Percentiles rank a stretch among this genome's conserved stretches.
Evolutionary conservation across 768 basidiomycete genomes (phyloP).

Genomic region (Sistotremastrum niveocremeum): DNA sequence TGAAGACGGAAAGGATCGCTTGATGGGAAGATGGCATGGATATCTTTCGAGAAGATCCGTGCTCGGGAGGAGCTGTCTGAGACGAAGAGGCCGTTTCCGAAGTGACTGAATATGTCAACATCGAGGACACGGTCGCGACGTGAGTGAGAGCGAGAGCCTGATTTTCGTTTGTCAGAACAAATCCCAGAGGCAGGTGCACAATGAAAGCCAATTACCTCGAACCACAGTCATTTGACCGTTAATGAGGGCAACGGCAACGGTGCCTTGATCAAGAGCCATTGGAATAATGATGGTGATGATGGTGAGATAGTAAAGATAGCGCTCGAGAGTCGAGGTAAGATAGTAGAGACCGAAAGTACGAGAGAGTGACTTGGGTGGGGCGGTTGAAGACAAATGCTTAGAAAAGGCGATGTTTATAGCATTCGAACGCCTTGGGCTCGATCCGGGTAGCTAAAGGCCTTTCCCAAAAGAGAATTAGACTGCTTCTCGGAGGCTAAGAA

Average conservation of each 20-base stretch:
- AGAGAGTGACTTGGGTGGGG: too few relatives aligned
- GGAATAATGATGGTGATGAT: not conserved
- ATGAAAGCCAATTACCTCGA: slow-evolving; percentile 33
- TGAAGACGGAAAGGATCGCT: slow-evolving; percentile 17
- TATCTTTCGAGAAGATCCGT: slow-evolving; percentile 44
- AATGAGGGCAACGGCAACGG: slow-evolving; percentile 55
- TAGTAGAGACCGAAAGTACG: too few relatives aligned
- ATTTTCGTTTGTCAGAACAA: slow-evolving; percentile 3
- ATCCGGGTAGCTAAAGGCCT: too few relatives aligned
- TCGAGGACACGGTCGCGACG: slow-evolving; percentile 47
- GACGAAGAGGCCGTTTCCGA: slow-evolving; percentile 55
- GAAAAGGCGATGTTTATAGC: too few relatives aligned
- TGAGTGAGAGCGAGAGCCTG: slow-evolving; percentile 45
- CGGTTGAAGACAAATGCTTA: too few relatives aligned
- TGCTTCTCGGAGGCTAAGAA: too few relatives aligned
- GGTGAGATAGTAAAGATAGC: not conserved
- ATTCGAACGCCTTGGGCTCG: too few relatives aligned
- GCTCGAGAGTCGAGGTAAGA: too few relatives aligned
- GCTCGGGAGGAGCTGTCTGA: slow-evolving; percentile 44
- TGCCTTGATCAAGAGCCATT: slow-evolving; percentile 23
- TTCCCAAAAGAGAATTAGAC: too few relatives aligned
- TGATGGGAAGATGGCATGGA: slow-evolving; percentile 45
- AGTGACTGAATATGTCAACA: slow-evolving; percentile 49
- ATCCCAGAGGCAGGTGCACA: not conserved
- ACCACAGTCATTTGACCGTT: slow-evolving; percentile 56